phyloP scores from a whole-genome alignment of 2,329 filamentous ascomycete genomes.

The Penicillium sp. region DNA sequence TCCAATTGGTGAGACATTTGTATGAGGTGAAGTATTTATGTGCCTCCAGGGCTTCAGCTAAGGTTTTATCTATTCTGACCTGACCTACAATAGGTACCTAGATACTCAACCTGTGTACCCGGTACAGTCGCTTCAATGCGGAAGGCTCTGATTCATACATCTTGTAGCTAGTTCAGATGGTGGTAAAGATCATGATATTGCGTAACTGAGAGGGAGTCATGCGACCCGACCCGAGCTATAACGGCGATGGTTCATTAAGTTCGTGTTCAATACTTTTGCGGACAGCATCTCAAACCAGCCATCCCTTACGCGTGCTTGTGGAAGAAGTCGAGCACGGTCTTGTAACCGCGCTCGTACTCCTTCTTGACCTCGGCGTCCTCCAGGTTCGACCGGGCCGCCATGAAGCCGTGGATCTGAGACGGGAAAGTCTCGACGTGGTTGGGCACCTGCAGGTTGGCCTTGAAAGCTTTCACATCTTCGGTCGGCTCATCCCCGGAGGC shows the following conservation, averaged over 20 bases:
- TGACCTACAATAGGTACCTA: no score
- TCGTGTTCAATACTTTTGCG: neutral
- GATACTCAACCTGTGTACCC: no score
- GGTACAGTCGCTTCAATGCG: no score
- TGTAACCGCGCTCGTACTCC: constrained; percentile 45
- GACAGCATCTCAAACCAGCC: neutral
- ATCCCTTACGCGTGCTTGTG: constrained; percentile 35
- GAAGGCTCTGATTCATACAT: no score
- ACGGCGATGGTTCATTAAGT: neutral
- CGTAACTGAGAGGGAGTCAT: no score
- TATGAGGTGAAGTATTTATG: no score
- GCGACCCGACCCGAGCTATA: no score
- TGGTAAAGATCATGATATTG: no score
- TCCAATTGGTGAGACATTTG: neutral
- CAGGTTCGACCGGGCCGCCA: constrained; percentile 43
- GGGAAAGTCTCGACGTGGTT: constrained; percentile 45
- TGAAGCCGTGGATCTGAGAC: constrained; percentile 45
- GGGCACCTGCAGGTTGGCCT: constrained; percentile 35
- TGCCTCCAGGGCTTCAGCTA: no score
- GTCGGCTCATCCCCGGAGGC: constrained; percentile 55
- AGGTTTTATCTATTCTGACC: no score
- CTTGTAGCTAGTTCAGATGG: no score
- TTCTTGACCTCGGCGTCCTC: constrained; percentile 39
- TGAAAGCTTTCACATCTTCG: constrained; percentile 43
- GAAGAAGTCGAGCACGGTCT: constrained; percentile 40